A percentile compares a stretch with the other conserved stretches of the same genome.
These are phyloP conservation scores for Sparassis latifolia DNA, from an alignment of 1,284 basidiomycete species.

Conservation along the genomic window DNA sequence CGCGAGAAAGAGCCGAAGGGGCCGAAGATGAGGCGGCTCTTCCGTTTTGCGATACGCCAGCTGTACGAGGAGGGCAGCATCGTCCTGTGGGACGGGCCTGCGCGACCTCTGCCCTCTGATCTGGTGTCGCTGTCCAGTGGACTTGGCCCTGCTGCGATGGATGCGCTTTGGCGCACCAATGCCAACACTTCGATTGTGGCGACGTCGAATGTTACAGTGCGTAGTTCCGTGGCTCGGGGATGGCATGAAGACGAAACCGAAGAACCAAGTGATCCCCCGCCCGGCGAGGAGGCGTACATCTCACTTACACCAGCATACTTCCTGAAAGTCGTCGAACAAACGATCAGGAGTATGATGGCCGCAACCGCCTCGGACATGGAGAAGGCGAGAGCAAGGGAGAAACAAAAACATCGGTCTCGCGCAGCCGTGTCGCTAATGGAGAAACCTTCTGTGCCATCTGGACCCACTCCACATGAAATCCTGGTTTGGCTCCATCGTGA, in stretches of 20 bases:
- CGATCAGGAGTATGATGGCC: constrained; percentile 33
- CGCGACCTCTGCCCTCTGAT: constrained; percentile 20
- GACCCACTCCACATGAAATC: constrained; percentile 47
- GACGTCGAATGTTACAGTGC: constrained; percentile 13
- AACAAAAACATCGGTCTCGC: constrained; percentile 1
- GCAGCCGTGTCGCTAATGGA: constrained; percentile 8
- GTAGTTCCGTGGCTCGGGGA: constrained; percentile 9
- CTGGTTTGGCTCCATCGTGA: constrained; percentile 41
- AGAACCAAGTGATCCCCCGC: constrained; percentile 52
- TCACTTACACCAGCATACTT: constrained; percentile 49
- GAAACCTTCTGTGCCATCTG: constrained; percentile 16
- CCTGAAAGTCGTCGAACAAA: constrained; percentile 37
- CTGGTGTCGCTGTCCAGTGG: constrained; percentile 5
- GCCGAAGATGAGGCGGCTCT: constrained; percentile 56
- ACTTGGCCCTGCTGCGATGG: constrained; percentile 4
- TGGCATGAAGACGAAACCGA: constrained; percentile 30
- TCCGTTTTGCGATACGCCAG: constrained; percentile 53
- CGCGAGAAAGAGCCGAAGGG: constrained; percentile 1
- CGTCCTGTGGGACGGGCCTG: constrained; percentile 58
- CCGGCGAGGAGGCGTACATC: constrained; percentile 57
- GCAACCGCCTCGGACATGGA: constrained; percentile 3
- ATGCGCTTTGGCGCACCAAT: constrained; percentile 36
- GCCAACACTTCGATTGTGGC: constrained; percentile 21
- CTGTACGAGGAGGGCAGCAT: constrained; percentile 62
- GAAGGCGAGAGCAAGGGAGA: background rate